A percentile compares a stretch with the other conserved stretches of the same genome.
phyloP scores from a whole-genome alignment of 2,329 filamentous ascomycete species.

The Penicillium sclerotiorum region DNA sequence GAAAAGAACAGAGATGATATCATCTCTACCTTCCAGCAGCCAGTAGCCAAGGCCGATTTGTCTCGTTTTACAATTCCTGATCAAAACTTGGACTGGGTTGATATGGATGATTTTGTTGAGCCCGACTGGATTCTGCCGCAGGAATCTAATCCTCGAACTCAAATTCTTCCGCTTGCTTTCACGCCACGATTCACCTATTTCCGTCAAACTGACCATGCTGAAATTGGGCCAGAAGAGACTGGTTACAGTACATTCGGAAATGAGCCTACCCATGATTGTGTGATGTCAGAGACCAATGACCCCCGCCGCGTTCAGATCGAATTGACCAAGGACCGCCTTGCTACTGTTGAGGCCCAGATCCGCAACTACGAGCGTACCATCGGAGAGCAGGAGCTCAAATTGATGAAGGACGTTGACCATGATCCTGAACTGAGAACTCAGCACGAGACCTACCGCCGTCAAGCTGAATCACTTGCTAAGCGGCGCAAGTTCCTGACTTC shows the following conservation, averaged over 20 bases:
- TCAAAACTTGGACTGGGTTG: conserved; percentile 93
- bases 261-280: conserved; percentile 90
- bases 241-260: conserved; percentile 88
- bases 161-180: conserved; percentile 88
- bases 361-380: conserved; percentile 71
- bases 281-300: conserved; percentile 89
- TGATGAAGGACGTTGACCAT: conserved; percentile 59
- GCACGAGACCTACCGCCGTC: conserved; percentile 56
- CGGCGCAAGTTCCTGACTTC: conserved; percentile 62
- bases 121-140: conserved; percentile 93
- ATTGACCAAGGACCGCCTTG: conserved; percentile 78
- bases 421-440: conserved; percentile 44
- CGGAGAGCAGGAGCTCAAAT: conserved; percentile 71
- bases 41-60: conserved; percentile 60
- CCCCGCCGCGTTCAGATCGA: conserved; percentile 85
- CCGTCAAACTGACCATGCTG: conserved; percentile 89
- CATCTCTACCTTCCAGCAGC: conserved; percentile 58
- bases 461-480: conserved; percentile 58
- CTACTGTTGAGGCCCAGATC: conserved; percentile 77
- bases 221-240: conserved; percentile 72
- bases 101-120: conserved; percentile 99
- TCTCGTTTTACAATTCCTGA: conserved; percentile 95
- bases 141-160: conserved; percentile 87
- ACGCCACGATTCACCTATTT: conserved; percentile 97
- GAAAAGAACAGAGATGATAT: conserved; percentile 62